Conservation (phyloP, 352 stramenopile genomes). For the Pythium guiyangense region DNA sequence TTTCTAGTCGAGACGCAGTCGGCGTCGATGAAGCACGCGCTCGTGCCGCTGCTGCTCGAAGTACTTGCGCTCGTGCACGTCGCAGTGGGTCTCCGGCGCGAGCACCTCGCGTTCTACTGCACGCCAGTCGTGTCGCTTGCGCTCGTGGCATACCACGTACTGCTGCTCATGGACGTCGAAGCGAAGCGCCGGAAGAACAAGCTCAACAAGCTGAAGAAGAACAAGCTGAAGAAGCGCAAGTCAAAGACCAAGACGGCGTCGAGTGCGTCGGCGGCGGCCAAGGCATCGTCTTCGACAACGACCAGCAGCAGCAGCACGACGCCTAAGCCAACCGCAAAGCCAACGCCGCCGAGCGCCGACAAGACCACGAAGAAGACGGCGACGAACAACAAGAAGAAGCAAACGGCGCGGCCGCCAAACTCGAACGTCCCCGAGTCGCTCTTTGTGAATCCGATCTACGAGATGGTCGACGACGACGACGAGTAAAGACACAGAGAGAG, state of each 20-base stretch:
- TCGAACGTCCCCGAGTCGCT: slow-evolving; percentile 15
- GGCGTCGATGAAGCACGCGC: slow-evolving; percentile 48
- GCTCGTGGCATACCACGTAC: slow-evolving; percentile 20
- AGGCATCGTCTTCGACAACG: neutral
- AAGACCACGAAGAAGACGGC: neutral
- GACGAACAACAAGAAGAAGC: slow-evolving; percentile 20
- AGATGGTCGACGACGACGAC: slow-evolving; percentile 5
- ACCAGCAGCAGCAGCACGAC: neutral
- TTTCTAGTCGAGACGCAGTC: slow-evolving; percentile 62
- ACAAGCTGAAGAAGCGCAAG: slow-evolving; percentile 67
- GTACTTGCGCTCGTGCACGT: slow-evolving; percentile 37
- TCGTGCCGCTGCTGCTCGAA: slow-evolving; percentile 50
- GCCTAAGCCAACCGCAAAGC: neutral
- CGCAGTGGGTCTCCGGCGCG: slow-evolving; percentile 36
- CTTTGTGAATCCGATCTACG: slow-evolving; percentile 18
- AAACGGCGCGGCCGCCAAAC: slow-evolving; percentile 4
- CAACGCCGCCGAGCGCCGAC: neutral
- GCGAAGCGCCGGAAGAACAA: slow-evolving; percentile 46
- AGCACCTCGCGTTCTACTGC: slow-evolving; percentile 53
- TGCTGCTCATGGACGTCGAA: slow-evolving; percentile 57
- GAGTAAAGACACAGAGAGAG: neutral
- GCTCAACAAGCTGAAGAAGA: slow-evolving; percentile 44
- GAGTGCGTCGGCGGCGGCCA: neutral
- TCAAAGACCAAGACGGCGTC: slow-evolving; percentile 16
- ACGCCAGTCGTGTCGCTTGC: slow-evolving; percentile 18